A percentile compares a stretch with the other conserved stretches of the same genome.
phyloP scores from a whole-genome alignment of 2,329 filamentous ascomycete genomes.

The Dactylellina leptospora region DNA sequence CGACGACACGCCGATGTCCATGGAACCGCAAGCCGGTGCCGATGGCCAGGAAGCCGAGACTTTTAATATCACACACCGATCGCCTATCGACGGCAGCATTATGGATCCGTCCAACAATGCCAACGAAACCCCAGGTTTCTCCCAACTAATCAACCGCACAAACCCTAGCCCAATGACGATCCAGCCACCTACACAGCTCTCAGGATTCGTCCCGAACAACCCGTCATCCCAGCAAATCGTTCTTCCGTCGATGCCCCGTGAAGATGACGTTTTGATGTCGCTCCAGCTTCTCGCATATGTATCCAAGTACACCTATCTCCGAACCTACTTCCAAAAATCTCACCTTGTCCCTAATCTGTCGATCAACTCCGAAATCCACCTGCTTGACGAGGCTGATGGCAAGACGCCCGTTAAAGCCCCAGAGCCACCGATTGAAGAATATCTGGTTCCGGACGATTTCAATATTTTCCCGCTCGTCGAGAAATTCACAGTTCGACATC shows the following conservation, averaged over 20 bases:
- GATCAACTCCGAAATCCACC: conserved; percentile 82
- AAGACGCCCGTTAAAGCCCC: conserved; percentile 70
- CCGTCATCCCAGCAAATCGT: conserved; percentile 73
- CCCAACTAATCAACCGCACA: conserved; percentile 65
- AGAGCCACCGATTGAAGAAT: conserved; percentile 73
- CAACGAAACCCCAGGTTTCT: conserved; percentile 75
- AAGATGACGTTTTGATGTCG: conserved; percentile 98
- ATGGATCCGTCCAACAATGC: conserved; percentile 75
- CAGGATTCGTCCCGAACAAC: conserved; percentile 80
- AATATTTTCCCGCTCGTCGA: conserved; percentile 99
- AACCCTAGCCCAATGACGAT: conserved; percentile 48
- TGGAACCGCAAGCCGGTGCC: conserved; percentile 80
- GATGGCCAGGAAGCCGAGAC: conserved; percentile 87
- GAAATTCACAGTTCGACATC: conserved; percentile 95
- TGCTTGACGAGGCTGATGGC: conserved; percentile 72
- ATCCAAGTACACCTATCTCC: conserved; percentile 96
- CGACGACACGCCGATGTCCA: conserved; percentile 74
- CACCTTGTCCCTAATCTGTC: conserved; percentile 92
- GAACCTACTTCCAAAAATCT: conserved; percentile 93
- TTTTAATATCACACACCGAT: conserved; percentile 91
- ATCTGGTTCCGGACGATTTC: conserved; percentile 89
- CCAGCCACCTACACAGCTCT: conserved; percentile 69
- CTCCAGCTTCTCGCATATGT: conserved; percentile 96
- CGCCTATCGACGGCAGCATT: conserved; percentile 83
- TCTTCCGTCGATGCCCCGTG: conserved; percentile 89